Evolutionary conservation across 768 basidiomycete species (phyloP).

Genomic region (Macrolepiota fuliginosa): DNA sequence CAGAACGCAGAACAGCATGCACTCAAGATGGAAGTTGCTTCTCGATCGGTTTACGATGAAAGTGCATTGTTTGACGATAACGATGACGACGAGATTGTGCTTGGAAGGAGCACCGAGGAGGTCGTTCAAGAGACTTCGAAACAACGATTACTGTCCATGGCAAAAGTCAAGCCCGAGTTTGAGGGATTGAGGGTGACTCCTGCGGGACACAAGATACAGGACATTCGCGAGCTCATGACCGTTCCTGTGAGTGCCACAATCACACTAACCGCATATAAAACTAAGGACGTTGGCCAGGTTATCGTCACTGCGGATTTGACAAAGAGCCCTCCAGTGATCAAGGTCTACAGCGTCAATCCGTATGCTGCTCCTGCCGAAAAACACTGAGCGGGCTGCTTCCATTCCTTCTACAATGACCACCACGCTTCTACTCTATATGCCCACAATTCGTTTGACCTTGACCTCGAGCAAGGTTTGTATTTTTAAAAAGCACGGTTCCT

Average conservation of each 20-base stretch:
- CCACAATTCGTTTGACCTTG: not conserved
- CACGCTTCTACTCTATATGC: not conserved
- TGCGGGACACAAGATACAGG: slow-evolving; percentile 92
- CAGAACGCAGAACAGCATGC: slow-evolving; percentile 90
- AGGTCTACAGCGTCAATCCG: slow-evolving; percentile 95
- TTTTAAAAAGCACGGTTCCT: not conserved
- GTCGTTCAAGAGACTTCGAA: slow-evolving; percentile 54
- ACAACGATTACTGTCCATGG: slow-evolving; percentile 76
- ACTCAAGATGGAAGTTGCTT: slow-evolving; percentile 86
- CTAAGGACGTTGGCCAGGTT: slow-evolving; percentile 46
- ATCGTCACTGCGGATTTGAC: slow-evolving; percentile 94
- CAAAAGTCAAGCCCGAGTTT: slow-evolving; percentile 74
- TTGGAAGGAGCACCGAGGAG: slow-evolving; percentile 51
- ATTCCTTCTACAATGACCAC: not conserved
- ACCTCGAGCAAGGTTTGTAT: slow-evolving; percentile 9
- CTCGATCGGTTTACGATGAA: slow-evolving; percentile 84
- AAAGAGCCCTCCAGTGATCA: slow-evolving; percentile 95
- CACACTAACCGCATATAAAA: not conserved
- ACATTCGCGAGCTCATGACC: slow-evolving; percentile 89
- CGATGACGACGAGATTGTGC: slow-evolving; percentile 80
- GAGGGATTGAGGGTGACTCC: slow-evolving; percentile 74
- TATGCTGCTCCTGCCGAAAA: slow-evolving; percentile 51
- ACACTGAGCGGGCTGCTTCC: not conserved
- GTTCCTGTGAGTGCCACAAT: slow-evolving; percentile 67
- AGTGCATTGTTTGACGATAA: slow-evolving; percentile 83